These are phyloP conservation scores for Cordyceps militaris DNA, from an alignment of 2,329 filamentous ascomycete genomes.

Conservation along the genomic window DNA sequence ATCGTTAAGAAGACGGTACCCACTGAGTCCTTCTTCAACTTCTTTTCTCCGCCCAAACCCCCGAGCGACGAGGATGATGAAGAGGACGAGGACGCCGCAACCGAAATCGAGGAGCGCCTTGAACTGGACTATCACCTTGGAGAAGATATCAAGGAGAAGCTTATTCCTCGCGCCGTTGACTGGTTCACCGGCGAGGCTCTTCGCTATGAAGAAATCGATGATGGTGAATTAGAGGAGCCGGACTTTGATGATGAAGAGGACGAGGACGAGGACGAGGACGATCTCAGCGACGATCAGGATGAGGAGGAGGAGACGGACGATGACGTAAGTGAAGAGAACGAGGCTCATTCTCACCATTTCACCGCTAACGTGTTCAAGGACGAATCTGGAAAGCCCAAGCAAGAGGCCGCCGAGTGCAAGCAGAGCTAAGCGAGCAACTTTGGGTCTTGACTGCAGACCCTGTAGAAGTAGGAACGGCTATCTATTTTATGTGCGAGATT, in stretches of 20 bases:
- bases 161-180: slow-evolving; percentile 96
- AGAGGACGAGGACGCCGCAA: slow-evolving; percentile 68
- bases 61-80: slow-evolving; percentile 61
- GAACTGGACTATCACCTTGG: slow-evolving; percentile 98
- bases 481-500: neutral
- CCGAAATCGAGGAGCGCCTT: slow-evolving; percentile 93
- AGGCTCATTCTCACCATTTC: neutral
- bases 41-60: slow-evolving; percentile 92
- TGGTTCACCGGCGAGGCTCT: slow-evolving; percentile 99
- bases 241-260: slow-evolving; percentile 88
- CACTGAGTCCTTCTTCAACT: slow-evolving; percentile 98
- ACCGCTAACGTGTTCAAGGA: slow-evolving; percentile 46
- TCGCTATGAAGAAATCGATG: slow-evolving; percentile 87
- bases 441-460: neutral
- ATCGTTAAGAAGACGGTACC: slow-evolving; percentile 99
- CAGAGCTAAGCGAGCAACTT: slow-evolving; percentile 58
- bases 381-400: slow-evolving; percentile 82
- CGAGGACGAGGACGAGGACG: slow-evolving; percentile 87
- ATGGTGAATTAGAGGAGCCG: slow-evolving; percentile 73
- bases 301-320: slow-evolving; percentile 77
- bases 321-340: slow-evolving; percentile 47
- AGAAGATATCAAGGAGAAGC: slow-evolving; percentile 99
- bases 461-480: slow-evolving; percentile 1
- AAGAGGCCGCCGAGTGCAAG: slow-evolving; percentile 93
- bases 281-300: slow-evolving; percentile 76